phyloP scores from a whole-genome alignment of 2,329 filamentous ascomycete species.

The Paraphoma sp. region DNA sequence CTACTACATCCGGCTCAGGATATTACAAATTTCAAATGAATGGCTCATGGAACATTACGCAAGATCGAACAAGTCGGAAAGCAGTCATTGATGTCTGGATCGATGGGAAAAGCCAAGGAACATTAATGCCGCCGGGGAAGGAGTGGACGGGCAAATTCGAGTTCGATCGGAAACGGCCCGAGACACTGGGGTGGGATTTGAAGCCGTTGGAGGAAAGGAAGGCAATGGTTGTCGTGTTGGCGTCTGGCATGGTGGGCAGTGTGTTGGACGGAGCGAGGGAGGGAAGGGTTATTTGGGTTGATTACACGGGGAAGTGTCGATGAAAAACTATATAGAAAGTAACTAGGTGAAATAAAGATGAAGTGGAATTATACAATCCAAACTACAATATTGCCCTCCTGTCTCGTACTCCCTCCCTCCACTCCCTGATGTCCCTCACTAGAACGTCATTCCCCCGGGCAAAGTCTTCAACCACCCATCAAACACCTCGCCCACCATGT shows the following conservation, averaged over 20 bases:
- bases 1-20: background rate
- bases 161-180: slow-evolving; percentile 7
- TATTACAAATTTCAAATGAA: background rate
- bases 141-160: slow-evolving; percentile 15
- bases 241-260: background rate
- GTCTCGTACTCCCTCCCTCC: background rate
- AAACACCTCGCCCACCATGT: slow-evolving; percentile 40
- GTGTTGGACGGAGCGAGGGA: background rate
- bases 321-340: background rate
- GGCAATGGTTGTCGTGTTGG: slow-evolving; percentile 31
- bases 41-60: background rate
- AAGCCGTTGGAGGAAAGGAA: slow-evolving; percentile 22
- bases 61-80: background rate
- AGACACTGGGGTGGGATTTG: slow-evolving; percentile 33
- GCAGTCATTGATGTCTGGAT: slow-evolving; percentile 21
- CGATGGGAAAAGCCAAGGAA: slow-evolving; percentile 14
- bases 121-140: background rate
- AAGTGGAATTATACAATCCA: too few relatives aligned
- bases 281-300: slow-evolving; percentile 17
- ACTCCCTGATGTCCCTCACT: background rate
- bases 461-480: slow-evolving; percentile 36
- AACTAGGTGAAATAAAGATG: background rate
- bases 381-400: background rate
- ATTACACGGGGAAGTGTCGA: background rate
- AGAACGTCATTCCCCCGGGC: slow-evolving; percentile 10